Percentiles rank a stretch among this genome's conserved stretches.
phyloP scores from a whole-genome alignment of 805 yeast species.

The Saccharomycopsis selenospora region DNA sequence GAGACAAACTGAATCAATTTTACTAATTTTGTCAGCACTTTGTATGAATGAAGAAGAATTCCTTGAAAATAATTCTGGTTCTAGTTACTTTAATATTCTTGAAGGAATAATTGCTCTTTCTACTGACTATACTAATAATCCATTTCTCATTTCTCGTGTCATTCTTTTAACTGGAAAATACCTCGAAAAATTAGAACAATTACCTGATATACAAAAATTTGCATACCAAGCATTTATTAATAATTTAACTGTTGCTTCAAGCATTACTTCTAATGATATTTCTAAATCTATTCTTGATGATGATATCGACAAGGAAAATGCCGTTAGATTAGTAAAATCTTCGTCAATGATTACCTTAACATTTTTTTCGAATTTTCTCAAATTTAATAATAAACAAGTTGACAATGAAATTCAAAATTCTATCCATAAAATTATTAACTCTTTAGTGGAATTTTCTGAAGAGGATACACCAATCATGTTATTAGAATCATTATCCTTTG shows the following conservation, averaged over 20 bases:
- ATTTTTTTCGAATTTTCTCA: constrained; percentile 38
- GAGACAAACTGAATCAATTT: constrained; percentile 34
- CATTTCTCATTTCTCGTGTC: constrained; percentile 41
- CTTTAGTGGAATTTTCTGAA: constrained; percentile 52
- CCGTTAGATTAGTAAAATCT: constrained; percentile 29
- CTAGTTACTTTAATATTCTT: background rate
- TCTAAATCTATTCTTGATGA: constrained; percentile 4
- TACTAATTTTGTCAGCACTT: constrained; percentile 35
- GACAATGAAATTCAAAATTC: constrained; percentile 20
- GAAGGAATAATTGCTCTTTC: constrained; percentile 2
- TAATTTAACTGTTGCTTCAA: constrained; percentile 9
- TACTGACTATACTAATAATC: constrained; percentile 22
- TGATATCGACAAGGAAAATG: constrained; percentile 24
- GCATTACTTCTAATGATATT: constrained; percentile 3
- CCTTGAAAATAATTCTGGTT: constrained; percentile 17
- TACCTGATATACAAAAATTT: constrained; percentile 29
- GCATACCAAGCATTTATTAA: constrained; percentile 23
- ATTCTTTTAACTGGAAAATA: constrained; percentile 50
- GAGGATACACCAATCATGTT: constrained; percentile 76
- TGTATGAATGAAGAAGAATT: constrained; percentile 33
- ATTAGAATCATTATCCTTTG: constrained; percentile 58
- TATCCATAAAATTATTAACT: constrained; percentile 33
- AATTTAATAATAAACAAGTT: constrained; percentile 24
- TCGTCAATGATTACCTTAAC: constrained; percentile 45
- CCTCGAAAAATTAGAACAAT: constrained; percentile 42